Evolutionary conservation across 352 stramenopile genomes (phyloP), one percentile per base, ranked within the genome.

Genomic region (Ophiocytium majus): DNA sequence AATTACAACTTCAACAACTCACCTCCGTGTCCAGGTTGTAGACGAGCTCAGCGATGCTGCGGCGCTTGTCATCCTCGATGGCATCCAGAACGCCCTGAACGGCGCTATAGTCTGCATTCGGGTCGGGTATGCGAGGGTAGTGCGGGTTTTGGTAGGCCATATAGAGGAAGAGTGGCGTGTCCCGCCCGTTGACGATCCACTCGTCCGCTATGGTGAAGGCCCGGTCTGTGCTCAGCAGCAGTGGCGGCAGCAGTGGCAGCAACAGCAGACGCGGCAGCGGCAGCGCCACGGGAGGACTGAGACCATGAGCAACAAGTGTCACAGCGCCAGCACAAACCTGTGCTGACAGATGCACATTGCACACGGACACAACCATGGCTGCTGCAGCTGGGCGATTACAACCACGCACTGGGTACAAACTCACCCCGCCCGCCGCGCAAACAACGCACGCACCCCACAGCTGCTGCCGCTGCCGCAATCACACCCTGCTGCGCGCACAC

Each of bases 121-220:
- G 10, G 32, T 83, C 64, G 23, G 79, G 50, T 32, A 82, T 35
- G 5, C 10, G 10, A 28, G 79, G 79, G 33, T 35, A 82, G 64
- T 83, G 79, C 5, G 79, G 79, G 79, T 76, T 83, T 37, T 83
- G 79, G 81, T 83, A 83, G 0, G 79, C 10, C 19, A 83, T 33
- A 32, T 83, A 83, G 34, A 83, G 43, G 19, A 83, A 81, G 31
- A 83, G 31, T 10, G 79, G 79, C 50, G 0, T 14, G 32, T 78
- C 14, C 5, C 17, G 5, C 35, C 66, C 66, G 5, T 14, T 78
- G 5, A 14, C 35, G 5, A 14, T 14, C 66, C 66, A 78, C 5
- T 78, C 32, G 35, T 14, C 14, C 5, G 17, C 66, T 5, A 78
- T 78, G 5, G 5, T 43, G 32, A 78, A 23, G 28, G 57, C 57